Base-by-base conservation (phyloP, 2,329 filamentous ascomycete species). In the Sclerotinia nivalis region DNA sequence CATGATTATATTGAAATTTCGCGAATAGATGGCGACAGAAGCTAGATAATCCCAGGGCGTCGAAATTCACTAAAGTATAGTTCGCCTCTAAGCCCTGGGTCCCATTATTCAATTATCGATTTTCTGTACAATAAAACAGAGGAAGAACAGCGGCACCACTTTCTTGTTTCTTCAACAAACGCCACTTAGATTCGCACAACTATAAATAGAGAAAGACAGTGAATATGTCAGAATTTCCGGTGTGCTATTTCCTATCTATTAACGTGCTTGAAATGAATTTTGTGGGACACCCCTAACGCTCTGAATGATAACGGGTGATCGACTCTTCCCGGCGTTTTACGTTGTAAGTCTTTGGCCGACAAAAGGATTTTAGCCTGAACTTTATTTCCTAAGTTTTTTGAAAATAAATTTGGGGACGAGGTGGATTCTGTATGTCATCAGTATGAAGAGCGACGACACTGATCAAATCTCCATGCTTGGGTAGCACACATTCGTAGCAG, bases 271-370 rank as follows among this genome's bases (percentile, higher is more conserved):
- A 9, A 50, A 25, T 37, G n/a, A 22, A 22, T 40, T 52, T 31
- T 52, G 47, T 40, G 31, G 60, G 31, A 28, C 47, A 52, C 37
- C 20, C 34, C 31, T 37, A 37, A 22, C 10, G 22, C 10, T 50
- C 22, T 31, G 20, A 47, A 40, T 40, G 47, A 52, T 28, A 52
- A 52, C 31, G 60, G 45, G 31, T 50, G 45, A 64, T 64, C 60
- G 47, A 64, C 20, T 34, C 43, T 49, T 62, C 47, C 47, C 22
- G 60, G 50, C 13, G 15, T 15, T 37, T n/a, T 25, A 15, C 31
- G 9, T 40, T 37, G 13, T 25, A 49, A 25, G n/a, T 64, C 22
- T 25, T 64, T 8, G 20, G 20, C 60, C 22, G 13, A 52, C 15
- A 40, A 22, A 58, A 25, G 25, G 25, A 25, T 18, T n/a, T 50